These are phyloP conservation scores for Aspergillus carlsbadensis DNA, from an alignment of 495 filamentous ascomycete genomes.

Conservation along the genomic window DNA sequence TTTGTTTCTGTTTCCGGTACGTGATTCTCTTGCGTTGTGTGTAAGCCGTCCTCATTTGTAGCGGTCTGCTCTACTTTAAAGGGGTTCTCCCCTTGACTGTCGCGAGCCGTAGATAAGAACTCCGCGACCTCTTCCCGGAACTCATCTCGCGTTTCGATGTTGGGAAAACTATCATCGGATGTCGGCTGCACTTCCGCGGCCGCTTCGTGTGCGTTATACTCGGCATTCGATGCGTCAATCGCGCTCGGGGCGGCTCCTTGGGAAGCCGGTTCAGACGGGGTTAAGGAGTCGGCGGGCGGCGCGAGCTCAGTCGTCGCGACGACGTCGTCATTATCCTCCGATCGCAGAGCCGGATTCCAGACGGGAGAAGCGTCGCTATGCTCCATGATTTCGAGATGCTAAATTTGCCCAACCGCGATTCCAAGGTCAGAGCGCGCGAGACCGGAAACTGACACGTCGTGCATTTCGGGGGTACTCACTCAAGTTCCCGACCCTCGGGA, in stretches of 20 bases:
- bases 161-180: neutral
- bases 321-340: conserved; percentile 22
- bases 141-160: conserved; percentile 2
- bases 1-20: neutral
- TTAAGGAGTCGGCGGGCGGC: neutral
- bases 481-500: conserved; percentile 16
- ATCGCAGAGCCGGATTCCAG: conserved; percentile 46
- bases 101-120: neutral
- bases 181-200: neutral
- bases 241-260: no score
- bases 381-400: conserved; percentile 18
- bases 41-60: neutral
- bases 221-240: neutral
- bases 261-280: no score
- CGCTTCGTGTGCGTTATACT: neutral
- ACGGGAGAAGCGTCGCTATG: conserved; percentile 20
- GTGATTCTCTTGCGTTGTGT: neutral
- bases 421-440: conserved; percentile 9
- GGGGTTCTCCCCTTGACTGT: neutral
- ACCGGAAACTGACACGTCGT: conserved; percentile 15
- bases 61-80: neutral
- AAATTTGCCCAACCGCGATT: conserved; percentile 4
- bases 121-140: conserved; percentile 3
- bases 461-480: conserved; percentile 1
- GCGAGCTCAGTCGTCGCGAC: conserved; percentile 9